phyloP scores from a whole-genome alignment of 1,284 basidiomycete species.

The Pascua guehoae region DNA sequence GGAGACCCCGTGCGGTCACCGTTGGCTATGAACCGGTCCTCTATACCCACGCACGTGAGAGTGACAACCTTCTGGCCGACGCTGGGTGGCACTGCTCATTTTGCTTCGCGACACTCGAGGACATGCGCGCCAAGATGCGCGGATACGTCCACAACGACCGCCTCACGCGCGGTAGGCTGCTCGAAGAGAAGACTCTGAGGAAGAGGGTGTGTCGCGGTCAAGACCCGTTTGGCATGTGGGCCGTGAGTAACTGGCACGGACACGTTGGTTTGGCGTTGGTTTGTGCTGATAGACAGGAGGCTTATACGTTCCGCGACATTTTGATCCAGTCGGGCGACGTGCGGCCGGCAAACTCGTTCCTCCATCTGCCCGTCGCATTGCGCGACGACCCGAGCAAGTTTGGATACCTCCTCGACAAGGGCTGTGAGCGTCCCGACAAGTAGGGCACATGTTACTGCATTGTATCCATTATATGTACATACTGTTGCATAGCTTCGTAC shows the following conservation, averaged over 20 bases:
- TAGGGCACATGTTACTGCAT: too few species aligned
- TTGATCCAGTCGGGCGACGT: constrained; percentile 18
- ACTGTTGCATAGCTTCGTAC: too few species aligned
- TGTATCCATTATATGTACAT: not conserved
- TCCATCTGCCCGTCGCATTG: constrained; percentile 19
- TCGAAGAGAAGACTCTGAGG: constrained; percentile 13
- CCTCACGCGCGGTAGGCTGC: constrained; percentile 13
- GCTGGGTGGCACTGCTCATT: constrained; percentile 55
- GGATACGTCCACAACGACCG: constrained; percentile 36
- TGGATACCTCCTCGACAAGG: constrained; percentile 22
- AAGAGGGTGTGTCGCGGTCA: constrained; percentile 22
- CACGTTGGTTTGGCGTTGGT: too few species aligned
- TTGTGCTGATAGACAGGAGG: constrained; percentile 16
- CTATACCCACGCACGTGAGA: constrained; percentile 39
- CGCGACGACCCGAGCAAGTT: constrained; percentile 19
- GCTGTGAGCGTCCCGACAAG: constrained; percentile 3
- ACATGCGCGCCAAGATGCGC: constrained; percentile 30
- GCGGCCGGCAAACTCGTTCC: constrained; percentile 9
- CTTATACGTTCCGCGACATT: constrained; percentile 28
- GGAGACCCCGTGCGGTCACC: constrained; percentile 49
- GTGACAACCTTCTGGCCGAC: constrained; percentile 58
- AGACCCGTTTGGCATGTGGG: constrained; percentile 33
- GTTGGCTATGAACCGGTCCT: not conserved
- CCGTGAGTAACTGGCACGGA: constrained; percentile 18
- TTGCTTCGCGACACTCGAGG: constrained; percentile 28